A percentile compares a stretch with the other conserved stretches of the same genome.
These are phyloP conservation scores for Setaria viridis DNA, from an alignment of 202 grass and related monocot species.

Conservation along the genomic window DNA sequence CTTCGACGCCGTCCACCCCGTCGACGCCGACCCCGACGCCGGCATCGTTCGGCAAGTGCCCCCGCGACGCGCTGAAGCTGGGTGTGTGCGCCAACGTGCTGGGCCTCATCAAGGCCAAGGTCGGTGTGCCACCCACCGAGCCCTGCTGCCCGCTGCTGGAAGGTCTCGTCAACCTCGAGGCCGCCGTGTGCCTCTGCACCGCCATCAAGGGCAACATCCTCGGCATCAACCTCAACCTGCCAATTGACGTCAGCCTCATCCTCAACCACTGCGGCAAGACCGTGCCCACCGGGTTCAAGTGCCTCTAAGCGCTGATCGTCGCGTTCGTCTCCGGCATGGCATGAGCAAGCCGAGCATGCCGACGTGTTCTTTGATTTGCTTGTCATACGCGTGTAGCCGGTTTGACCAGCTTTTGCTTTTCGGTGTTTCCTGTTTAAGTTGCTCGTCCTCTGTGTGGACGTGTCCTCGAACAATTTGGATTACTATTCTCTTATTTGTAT, in stretches of 20 bases:
- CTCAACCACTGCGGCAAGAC: constrained; percentile 72
- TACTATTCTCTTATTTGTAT: background rate
- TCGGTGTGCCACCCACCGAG: constrained; percentile 36
- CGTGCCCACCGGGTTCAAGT: constrained; percentile 56
- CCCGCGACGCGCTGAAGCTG: constrained; percentile 64
- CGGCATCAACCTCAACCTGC: constrained; percentile 61
- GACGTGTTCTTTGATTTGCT: background rate
- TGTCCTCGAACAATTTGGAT: background rate
- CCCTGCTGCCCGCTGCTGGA: constrained; percentile 65
- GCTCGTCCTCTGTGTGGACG: background rate
- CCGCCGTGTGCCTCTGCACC: constrained; percentile 77
- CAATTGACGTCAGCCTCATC: constrained; percentile 66
- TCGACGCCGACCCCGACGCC: constrained; percentile 45
- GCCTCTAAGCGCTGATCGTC: constrained; percentile 29
- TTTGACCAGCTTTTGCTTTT: background rate
- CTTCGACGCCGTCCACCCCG: constrained; percentile 30
- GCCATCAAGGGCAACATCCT: constrained; percentile 60
- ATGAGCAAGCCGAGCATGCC: background rate
- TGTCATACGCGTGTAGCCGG: background rate
- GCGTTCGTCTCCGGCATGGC: background rate
- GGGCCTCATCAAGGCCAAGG: constrained; percentile 44
- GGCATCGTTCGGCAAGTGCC: constrained; percentile 52
- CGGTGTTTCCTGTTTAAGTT: background rate
- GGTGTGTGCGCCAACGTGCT: constrained; percentile 61
- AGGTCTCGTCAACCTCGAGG: constrained; percentile 72